Conservation (phyloP, 2,329 filamentous ascomycete species). For the Fusarium nisikadoi region DNA sequence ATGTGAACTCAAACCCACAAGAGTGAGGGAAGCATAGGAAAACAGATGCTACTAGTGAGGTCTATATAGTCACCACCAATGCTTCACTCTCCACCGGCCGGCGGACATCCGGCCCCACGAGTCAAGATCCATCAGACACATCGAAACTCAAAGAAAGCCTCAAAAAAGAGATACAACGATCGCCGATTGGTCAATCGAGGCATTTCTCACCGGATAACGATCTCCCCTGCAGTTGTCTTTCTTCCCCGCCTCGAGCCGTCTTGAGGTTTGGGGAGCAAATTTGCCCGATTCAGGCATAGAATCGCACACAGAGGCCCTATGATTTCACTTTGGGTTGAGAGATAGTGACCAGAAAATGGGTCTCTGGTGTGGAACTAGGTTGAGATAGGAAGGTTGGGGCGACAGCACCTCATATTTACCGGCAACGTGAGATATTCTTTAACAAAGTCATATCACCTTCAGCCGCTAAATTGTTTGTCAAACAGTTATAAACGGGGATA, state of each 20-base stretch:
- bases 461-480: background rate
- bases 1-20: background rate
- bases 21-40: background rate
- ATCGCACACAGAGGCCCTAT: slow-evolving; percentile 9
- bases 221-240: slow-evolving; percentile 22
- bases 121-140: slow-evolving; percentile 19
- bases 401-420: slow-evolving; percentile 8
- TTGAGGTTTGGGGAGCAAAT: slow-evolving; percentile 9
- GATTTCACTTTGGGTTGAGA: background rate
- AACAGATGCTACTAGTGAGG: background rate
- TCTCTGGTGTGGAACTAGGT: slow-evolving; percentile 22
- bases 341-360: slow-evolving; percentile 14
- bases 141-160: background rate
- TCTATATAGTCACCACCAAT: slow-evolving; percentile 30
- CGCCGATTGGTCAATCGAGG: slow-evolving; percentile 20
- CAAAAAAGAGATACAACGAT: background rate
- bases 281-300: slow-evolving; percentile 29
- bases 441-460: background rate
- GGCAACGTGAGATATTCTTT: background rate
- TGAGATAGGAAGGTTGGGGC: slow-evolving; percentile 38
- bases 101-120: slow-evolving; percentile 29
- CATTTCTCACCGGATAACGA: background rate
- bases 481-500: background rate
- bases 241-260: slow-evolving; percentile 15
- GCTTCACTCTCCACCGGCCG: slow-evolving; percentile 13